phyloP scores from a whole-genome alignment of 345 rosid genomes.

The Linum tenue region DNA sequence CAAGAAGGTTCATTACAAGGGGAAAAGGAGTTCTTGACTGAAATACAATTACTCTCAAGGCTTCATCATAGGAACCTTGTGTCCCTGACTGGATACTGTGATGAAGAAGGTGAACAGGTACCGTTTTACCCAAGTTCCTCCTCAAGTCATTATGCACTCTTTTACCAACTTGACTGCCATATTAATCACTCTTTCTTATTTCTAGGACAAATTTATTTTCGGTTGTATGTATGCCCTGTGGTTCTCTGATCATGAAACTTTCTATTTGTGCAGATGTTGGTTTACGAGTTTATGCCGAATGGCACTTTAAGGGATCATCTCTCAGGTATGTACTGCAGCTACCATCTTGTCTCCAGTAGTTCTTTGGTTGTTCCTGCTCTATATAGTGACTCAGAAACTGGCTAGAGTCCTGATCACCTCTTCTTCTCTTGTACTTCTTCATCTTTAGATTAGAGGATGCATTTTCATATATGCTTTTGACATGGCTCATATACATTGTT shows the following conservation, averaged over 20 bases:
- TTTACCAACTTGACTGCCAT: background rate
- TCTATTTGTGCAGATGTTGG: conserved; percentile 58
- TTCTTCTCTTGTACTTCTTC: conserved; percentile 2
- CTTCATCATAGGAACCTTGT: conserved; percentile 94
- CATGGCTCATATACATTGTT: conserved; percentile 9
- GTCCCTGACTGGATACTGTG: conserved; percentile 78
- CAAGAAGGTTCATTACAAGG: conserved; percentile 87
- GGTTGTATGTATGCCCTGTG: too few relatives aligned
- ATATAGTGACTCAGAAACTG: too few relatives aligned
- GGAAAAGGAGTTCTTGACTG: conserved; percentile 82
- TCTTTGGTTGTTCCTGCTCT: too few relatives aligned
- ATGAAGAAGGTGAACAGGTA: conserved; percentile 96
- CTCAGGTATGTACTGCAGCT: conserved; percentile 38
- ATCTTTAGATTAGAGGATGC: background rate
- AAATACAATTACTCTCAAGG: conserved; percentile 78
- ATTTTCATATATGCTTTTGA: background rate
- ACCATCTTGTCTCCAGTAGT: too few relatives aligned
- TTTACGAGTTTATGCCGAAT: conserved; percentile 82
- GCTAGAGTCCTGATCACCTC: background rate
- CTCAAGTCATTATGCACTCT: background rate
- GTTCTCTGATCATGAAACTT: background rate
- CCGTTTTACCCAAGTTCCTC: background rate
- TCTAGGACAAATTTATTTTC: too few relatives aligned
- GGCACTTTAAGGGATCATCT: conserved; percentile 85
- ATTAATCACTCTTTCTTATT: too few relatives aligned